A percentile compares a stretch with the other conserved stretches of the same genome.
Conservation (phyloP, 2,329 filamentous ascomycete species). For the Penicillium sp. region DNA sequence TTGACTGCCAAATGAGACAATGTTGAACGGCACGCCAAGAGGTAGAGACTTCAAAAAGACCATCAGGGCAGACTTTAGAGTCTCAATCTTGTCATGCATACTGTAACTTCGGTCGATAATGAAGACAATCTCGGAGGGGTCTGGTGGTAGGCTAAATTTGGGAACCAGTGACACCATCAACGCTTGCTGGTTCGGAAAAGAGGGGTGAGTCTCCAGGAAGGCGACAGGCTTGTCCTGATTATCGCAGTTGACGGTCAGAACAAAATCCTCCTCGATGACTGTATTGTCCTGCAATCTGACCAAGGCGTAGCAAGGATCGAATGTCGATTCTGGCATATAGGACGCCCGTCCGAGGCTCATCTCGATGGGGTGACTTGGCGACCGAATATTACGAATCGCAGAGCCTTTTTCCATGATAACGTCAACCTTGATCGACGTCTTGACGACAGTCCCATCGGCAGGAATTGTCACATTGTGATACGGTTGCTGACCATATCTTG, state of each 20-base stretch:
- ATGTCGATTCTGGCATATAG: slow-evolving; percentile 10
- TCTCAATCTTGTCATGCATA: neutral
- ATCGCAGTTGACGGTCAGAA: neutral
- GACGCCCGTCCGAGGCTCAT: slow-evolving; percentile 16
- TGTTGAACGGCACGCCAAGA: neutral
- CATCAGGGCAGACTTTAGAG: neutral
- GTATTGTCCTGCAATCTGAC: slow-evolving; percentile 4
- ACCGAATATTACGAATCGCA: slow-evolving; percentile 20
- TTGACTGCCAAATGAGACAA: neutral
- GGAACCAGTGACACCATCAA: neutral
- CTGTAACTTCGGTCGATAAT: neutral
- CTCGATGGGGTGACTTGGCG: slow-evolving; percentile 21
- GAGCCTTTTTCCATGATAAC: slow-evolving; percentile 16
- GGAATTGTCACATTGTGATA: neutral
- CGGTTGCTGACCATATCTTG: neutral
- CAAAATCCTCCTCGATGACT: neutral
- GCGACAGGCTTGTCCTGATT: neutral
- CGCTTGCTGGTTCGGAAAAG: neutral
- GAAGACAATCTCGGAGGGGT: neutral
- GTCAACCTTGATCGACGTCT: slow-evolving; percentile 12
- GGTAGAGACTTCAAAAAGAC: neutral
- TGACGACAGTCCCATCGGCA: neutral
- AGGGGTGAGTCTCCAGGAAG: neutral
- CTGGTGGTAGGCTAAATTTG: neutral
- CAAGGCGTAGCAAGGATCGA: slow-evolving; percentile 12